phyloP scores from a whole-genome alignment of 2,329 filamentous ascomycete species.

The Amauroascus verrucosus region DNA sequence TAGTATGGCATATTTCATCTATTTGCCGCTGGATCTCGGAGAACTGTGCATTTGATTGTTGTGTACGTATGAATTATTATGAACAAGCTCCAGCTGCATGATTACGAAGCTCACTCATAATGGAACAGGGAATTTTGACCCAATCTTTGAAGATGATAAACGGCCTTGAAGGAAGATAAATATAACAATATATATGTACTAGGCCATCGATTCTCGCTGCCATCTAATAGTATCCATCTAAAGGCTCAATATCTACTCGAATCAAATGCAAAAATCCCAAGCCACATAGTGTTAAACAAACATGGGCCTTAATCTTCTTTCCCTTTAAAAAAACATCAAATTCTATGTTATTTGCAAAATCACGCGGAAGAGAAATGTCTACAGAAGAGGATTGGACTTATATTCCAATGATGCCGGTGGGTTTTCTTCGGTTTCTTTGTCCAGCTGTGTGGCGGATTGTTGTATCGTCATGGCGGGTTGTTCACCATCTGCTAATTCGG shows the following conservation, averaged over 20 bases:
- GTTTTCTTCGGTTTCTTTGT: slow-evolving; percentile 37
- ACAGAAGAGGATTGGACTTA: slow-evolving; percentile 54
- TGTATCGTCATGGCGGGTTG: slow-evolving; percentile 34
- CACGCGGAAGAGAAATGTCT: slow-evolving; percentile 24
- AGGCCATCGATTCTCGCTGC: background rate
- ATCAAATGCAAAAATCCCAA: slow-evolving; percentile 4
- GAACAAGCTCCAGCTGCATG: no score
- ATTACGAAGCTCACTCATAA: no score
- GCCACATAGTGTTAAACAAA: background rate
- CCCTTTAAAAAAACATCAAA: background rate
- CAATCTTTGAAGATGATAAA: background rate
- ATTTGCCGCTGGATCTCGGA: no score
- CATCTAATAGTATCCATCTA: slow-evolving; percentile 2
- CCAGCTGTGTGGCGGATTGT: slow-evolving; percentile 34
- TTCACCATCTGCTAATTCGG: slow-evolving; percentile 56
- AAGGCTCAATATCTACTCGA: slow-evolving; percentile 4
- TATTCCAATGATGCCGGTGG: slow-evolving; percentile 46
- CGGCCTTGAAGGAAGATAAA: background rate
- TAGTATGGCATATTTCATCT: no score
- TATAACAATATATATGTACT: background rate
- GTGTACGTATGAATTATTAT: no score
- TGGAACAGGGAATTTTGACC: no score
- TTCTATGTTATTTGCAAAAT: background rate
- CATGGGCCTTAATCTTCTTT: background rate
- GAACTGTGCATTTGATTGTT: no score